Percentiles rank a stretch among this genome's conserved stretches.
Conservation (phyloP, 2,329 filamentous ascomycete genomes). For the Claviceps sp. region DNA sequence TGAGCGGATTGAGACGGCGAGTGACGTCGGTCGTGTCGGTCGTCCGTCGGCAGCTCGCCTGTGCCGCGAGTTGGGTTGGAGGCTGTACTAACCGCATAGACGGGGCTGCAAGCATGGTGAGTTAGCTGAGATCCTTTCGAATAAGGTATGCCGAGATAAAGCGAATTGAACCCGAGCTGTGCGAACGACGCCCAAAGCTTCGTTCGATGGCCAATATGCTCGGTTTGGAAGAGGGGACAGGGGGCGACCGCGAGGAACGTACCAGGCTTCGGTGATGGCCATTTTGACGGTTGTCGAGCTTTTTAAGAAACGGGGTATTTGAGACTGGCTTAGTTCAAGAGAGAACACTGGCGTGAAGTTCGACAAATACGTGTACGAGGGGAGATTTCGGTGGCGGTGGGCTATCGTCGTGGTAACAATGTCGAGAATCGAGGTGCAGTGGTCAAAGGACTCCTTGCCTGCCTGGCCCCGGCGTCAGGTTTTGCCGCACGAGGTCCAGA, state of each 20-base stretch:
- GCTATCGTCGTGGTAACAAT: constrained; percentile 8
- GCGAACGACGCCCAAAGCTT: constrained; percentile 16
- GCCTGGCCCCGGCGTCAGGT: constrained; percentile 25
- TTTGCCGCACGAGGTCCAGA: constrained; percentile 21
- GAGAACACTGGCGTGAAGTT: neutral
- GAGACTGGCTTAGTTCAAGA: constrained; percentile 3
- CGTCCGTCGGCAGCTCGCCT: constrained; percentile 6
- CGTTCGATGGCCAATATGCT: constrained; percentile 12
- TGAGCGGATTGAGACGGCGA: constrained; percentile 7
- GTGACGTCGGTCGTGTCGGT: constrained; percentile 21
- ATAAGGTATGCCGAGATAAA: constrained; percentile 1
- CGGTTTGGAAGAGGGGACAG: constrained; percentile 15
- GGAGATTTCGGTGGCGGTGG: constrained; percentile 14
- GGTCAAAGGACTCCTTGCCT: constrained; percentile 25
- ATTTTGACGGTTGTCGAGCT: constrained; percentile 41
- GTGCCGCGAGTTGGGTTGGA: constrained; percentile 10
- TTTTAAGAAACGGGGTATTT: constrained; percentile 7
- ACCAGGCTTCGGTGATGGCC: constrained; percentile 66
- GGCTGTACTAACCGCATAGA: constrained; percentile 82
- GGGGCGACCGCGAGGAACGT: constrained; percentile 32
- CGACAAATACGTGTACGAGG: constrained; percentile 7
- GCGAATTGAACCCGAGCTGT: constrained; percentile 2
- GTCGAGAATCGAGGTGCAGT: constrained; percentile 16
- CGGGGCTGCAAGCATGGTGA: constrained; percentile 51
- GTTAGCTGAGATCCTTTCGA: constrained; percentile 27